Evolutionary conservation across 2,329 filamentous ascomycete genomes (phyloP).

Genomic region (Ceratocystis diversiconidia): DNA sequence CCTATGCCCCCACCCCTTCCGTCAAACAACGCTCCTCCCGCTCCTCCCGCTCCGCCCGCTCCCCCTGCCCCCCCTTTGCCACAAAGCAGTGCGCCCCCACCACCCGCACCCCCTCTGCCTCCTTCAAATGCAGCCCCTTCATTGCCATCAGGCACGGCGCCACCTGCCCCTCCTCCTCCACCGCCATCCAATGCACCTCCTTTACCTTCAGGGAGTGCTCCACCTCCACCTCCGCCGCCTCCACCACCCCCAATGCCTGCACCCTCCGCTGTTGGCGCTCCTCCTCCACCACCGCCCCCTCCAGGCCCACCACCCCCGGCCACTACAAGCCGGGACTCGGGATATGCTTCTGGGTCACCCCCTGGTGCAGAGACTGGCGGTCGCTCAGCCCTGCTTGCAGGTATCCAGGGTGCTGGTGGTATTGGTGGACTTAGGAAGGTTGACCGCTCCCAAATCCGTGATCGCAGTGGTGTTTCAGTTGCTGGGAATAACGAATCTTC

Average conservation of each 20-base stretch:
- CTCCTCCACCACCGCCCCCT: conserved; percentile 35
- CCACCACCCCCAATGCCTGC: conserved; percentile 28
- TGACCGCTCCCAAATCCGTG: conserved; percentile 52
- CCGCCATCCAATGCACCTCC: conserved; percentile 31
- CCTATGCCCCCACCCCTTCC: not conserved
- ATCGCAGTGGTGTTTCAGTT: conserved; percentile 53
- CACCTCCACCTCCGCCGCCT: conserved; percentile 32
- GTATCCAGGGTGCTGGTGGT: conserved; percentile 57
- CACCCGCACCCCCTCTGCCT: conserved; percentile 30
- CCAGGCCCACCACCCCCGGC: conserved; percentile 21
- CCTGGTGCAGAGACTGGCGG: conserved; percentile 27
- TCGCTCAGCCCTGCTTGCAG: conserved; percentile 50
- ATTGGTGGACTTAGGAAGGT: conserved; percentile 62
- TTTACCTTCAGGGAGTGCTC: not conserved
- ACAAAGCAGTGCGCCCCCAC: conserved; percentile 23
- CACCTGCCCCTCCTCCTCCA: conserved; percentile 33
- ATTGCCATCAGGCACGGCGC: conserved; percentile 19
- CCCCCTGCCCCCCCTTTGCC: conserved; percentile 34
- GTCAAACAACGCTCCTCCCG: conserved; percentile 30
- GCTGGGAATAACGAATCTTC: conserved; percentile 35
- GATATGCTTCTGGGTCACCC: conserved; percentile 41
- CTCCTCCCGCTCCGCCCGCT: conserved; percentile 46
- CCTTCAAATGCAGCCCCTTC: conserved; percentile 40
- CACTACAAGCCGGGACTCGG: conserved; percentile 40
- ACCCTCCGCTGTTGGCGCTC: conserved; percentile 25